A percentile compares a stretch with the other conserved stretches of the same genome.
Evolutionary conservation across 2,329 filamentous ascomycete species (phyloP).

Genomic region (Talaromyces funiculosus): DNA sequence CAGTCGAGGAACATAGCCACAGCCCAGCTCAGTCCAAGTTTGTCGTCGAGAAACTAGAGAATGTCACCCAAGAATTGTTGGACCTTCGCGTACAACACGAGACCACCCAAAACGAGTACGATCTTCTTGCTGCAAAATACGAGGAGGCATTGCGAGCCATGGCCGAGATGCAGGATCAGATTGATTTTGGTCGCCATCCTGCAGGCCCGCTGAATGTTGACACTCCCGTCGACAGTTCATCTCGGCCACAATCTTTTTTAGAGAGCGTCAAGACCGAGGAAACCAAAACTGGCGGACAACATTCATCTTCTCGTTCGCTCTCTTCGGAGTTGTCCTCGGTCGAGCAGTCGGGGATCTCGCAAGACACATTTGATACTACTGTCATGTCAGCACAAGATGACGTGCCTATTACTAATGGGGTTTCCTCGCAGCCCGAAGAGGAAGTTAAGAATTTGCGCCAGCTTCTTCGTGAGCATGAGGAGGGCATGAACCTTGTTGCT

Average conservation of each 20-base stretch:
- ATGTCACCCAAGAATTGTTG: constrained; percentile 83
- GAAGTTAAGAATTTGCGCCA: constrained; percentile 68
- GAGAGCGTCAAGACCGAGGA: constrained; percentile 67
- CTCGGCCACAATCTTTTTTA: constrained; percentile 75
- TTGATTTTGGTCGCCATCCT: constrained; percentile 68
- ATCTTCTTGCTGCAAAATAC: constrained; percentile 79
- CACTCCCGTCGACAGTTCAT: constrained; percentile 33
- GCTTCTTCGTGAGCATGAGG: constrained; percentile 70
- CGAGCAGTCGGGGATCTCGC: constrained; percentile 66
- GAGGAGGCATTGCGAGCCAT: constrained; percentile 78
- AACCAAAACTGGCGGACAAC: constrained; percentile 61
- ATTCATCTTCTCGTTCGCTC: constrained; percentile 80
- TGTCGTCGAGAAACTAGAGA: constrained; percentile 88
- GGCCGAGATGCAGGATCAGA: constrained; percentile 72
- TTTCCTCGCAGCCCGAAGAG: constrained; percentile 45
- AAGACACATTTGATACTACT: constrained; percentile 58
- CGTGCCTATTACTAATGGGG: constrained; percentile 21
- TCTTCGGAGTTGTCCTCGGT: constrained; percentile 90
- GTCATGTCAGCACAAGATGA: constrained; percentile 25
- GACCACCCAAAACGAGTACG: constrained; percentile 70
- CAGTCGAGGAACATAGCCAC: constrained; percentile 41
- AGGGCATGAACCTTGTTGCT: constrained; percentile 64
- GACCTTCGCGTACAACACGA: constrained; percentile 90
- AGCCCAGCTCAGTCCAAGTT: constrained; percentile 78
- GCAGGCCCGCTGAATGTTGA: constrained; percentile 43